These are phyloP conservation scores for Fraxinus nigra DNA, from an alignment of 305 asterid species.

Conservation along the genomic window DNA sequence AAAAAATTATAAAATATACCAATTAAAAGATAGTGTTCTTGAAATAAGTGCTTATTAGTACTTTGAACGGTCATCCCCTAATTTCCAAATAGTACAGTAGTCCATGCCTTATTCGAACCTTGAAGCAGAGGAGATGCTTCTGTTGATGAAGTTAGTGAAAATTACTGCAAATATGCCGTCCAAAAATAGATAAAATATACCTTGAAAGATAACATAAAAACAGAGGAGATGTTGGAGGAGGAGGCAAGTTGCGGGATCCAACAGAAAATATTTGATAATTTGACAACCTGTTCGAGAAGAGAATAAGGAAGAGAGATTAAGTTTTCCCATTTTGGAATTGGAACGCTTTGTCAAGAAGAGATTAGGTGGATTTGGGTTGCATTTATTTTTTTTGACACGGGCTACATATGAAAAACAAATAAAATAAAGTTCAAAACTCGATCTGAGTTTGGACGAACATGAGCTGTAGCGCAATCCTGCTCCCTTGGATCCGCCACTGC, in stretches of 20 bases:
- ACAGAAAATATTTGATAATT: background rate
- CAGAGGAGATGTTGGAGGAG: background rate
- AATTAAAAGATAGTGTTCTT: background rate
- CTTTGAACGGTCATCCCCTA: background rate
- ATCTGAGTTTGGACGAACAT: background rate
- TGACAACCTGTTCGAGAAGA: background rate
- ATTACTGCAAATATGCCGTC: background rate
- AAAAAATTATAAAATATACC: too few relatives aligned
- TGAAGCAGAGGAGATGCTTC: background rate
- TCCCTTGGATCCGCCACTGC: background rate
- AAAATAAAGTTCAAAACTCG: background rate
- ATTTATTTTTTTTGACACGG: background rate
- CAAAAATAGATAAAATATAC: background rate
- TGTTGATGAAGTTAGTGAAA: background rate
- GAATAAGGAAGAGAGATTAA: background rate
- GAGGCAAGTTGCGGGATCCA: background rate
- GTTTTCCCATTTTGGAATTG: background rate
- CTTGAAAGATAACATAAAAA: background rate
- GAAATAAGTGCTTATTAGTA: background rate
- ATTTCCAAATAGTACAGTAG: background rate
- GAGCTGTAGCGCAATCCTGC: background rate
- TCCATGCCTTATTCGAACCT: background rate
- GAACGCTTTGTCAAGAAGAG: background rate
- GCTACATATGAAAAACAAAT: background rate
- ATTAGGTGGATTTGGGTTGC: background rate